Evolutionary conservation across 495 filamentous ascomycete species (phyloP).

Genomic region (Pyronema omphalodes): DNA sequence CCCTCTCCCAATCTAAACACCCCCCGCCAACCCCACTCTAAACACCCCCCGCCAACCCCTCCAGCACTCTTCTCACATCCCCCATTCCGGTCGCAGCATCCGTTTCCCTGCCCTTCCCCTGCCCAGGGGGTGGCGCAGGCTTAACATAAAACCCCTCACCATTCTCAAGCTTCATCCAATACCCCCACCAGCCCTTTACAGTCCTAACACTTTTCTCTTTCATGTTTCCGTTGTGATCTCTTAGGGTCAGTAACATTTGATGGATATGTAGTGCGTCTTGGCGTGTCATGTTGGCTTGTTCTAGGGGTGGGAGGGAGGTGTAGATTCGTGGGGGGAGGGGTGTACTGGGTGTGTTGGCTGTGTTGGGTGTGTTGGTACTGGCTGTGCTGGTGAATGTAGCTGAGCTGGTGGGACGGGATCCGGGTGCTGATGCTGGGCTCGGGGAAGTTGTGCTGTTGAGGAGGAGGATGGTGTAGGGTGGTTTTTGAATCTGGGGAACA

Average conservation of each 20-base stretch:
- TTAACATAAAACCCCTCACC: slow-evolving; percentile 18
- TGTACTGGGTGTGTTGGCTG: slow-evolving; percentile 22
- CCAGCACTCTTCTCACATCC: slow-evolving; percentile 36
- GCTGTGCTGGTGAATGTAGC: not conserved
- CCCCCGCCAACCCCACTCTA: no score
- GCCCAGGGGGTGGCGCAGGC: no score
- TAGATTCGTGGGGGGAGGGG: slow-evolving; percentile 53
- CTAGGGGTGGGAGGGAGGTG: slow-evolving; percentile 60
- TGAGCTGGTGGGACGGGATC: not conserved
- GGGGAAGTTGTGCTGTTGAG: no score
- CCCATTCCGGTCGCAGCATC: slow-evolving; percentile 10
- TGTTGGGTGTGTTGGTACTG: not conserved
- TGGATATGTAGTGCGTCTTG: slow-evolving; percentile 84
- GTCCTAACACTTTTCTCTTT: slow-evolving; percentile 79
- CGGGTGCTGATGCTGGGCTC: not conserved
- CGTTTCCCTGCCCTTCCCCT: slow-evolving; percentile 8
- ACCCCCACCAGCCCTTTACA: slow-evolving; percentile 83
- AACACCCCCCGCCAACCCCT: slow-evolving; percentile 25
- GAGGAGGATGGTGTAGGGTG: not conserved
- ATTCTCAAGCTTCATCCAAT: slow-evolving; percentile 47
- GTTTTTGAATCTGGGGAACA: not conserved
- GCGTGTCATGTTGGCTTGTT: slow-evolving; percentile 43
- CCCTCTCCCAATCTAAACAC: no score
- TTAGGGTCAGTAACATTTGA: slow-evolving; percentile 61
- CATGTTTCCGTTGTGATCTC: slow-evolving; percentile 42